These are phyloP conservation scores for Penicillium sp. DNA, from an alignment of 2,329 filamentous ascomycete species.

Conservation along the genomic window DNA sequence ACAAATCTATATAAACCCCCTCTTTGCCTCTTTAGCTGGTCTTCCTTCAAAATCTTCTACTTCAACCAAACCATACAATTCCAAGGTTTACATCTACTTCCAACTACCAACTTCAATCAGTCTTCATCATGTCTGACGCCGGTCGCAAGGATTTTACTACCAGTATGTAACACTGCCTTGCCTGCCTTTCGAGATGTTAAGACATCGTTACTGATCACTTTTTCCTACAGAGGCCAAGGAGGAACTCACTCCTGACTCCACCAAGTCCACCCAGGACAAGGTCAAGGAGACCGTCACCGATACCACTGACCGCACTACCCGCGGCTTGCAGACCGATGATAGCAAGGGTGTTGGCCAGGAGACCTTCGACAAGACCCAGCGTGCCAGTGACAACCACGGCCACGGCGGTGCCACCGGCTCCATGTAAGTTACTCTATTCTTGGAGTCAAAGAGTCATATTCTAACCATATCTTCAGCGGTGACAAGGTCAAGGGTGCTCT, in stretches of 20 bases:
- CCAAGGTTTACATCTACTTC: neutral
- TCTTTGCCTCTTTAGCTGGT: neutral
- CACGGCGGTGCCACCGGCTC: slow-evolving; percentile 40
- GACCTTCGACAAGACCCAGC: slow-evolving; percentile 49
- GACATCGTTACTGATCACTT: neutral
- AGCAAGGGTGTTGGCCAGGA: slow-evolving; percentile 56
- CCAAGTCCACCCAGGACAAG: slow-evolving; percentile 62
- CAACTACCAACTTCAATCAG: slow-evolving; percentile 15
- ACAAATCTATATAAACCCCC: slow-evolving; percentile 24
- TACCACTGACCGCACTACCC: slow-evolving; percentile 53
- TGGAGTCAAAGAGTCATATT: neutral
- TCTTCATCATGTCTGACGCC: slow-evolving; percentile 57
- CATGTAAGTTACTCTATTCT: slow-evolving; percentile 33
- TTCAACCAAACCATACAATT: slow-evolving; percentile 3
- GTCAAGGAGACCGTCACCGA: slow-evolving; percentile 56
- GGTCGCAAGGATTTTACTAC: slow-evolving; percentile 60
- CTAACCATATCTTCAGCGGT: slow-evolving; percentile 27
- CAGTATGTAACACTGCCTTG: slow-evolving; percentile 35
- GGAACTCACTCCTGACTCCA: slow-evolving; percentile 56
- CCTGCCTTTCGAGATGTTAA: neutral
- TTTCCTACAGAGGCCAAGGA: slow-evolving; percentile 50
- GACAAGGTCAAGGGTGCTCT: slow-evolving; percentile 47
- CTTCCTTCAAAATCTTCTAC: neutral
- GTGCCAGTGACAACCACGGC: slow-evolving; percentile 42
- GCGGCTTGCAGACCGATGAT: slow-evolving; percentile 51